Evolutionary conservation across 2,329 filamentous ascomycete genomes (phyloP).

Genomic region (Mollisia scopiformis): DNA sequence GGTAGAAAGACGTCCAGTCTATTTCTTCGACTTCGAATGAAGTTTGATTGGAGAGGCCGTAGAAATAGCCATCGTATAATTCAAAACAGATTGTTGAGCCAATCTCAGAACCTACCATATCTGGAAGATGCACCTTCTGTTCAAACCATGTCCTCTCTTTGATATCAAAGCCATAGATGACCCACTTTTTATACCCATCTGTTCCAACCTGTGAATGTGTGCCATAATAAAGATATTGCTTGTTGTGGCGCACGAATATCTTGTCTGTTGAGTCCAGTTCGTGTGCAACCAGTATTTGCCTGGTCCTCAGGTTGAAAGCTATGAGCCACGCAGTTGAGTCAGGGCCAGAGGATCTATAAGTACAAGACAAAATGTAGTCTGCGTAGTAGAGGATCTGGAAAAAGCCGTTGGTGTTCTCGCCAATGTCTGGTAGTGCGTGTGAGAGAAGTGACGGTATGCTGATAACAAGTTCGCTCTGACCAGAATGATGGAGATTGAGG

Average conservation of each 20-base stretch:
- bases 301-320: slow-evolving; percentile 47
- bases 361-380: slow-evolving; percentile 58
- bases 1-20: slow-evolving; percentile 71
- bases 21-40: slow-evolving; percentile 64
- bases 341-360: slow-evolving; percentile 49
- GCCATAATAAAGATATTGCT: slow-evolving; percentile 65
- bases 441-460: slow-evolving; percentile 49
- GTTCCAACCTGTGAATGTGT: slow-evolving; percentile 58
- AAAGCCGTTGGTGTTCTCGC: slow-evolving; percentile 42
- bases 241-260: slow-evolving; percentile 70
- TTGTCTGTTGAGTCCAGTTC: slow-evolving; percentile 51
- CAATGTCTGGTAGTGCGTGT: slow-evolving; percentile 41
- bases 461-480: slow-evolving; percentile 56
- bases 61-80: slow-evolving; percentile 67
- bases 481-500: slow-evolving; percentile 57
- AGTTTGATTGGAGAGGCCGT: slow-evolving; percentile 69
- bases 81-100: slow-evolving; percentile 73
- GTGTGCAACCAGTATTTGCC: slow-evolving; percentile 45
- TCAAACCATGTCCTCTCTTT: slow-evolving; percentile 42
- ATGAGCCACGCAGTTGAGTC: slow-evolving; percentile 54
- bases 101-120: slow-evolving; percentile 66
- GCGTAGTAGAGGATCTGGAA: slow-evolving; percentile 61
- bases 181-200: slow-evolving; percentile 65
- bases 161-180: slow-evolving; percentile 57
- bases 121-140: slow-evolving; percentile 53